phyloP scores from a whole-genome alignment of 1,139 yeast species.

The Yamadazyma mexicana region DNA sequence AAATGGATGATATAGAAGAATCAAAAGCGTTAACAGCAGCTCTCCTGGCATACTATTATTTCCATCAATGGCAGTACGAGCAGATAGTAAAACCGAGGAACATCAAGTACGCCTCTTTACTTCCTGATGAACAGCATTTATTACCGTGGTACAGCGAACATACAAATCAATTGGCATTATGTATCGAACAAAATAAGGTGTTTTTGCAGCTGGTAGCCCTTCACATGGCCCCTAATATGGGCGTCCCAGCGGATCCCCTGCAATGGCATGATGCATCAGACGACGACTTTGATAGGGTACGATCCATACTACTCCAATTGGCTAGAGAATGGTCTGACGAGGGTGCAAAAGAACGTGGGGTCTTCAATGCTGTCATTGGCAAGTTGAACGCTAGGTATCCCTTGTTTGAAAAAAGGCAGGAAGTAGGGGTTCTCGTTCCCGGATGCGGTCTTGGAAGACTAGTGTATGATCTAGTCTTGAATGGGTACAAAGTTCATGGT shows the following conservation, averaged over 20 bases:
- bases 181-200: conserved; percentile 49
- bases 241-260: conserved; percentile 38
- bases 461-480: conserved; percentile 66
- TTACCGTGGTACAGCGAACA: conserved; percentile 56
- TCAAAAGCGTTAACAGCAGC: conserved; percentile 39
- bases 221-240: conserved; percentile 55
- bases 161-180: conserved; percentile 40
- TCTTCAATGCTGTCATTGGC: conserved; percentile 46
- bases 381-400: conserved; percentile 49
- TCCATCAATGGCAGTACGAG: conserved; percentile 35
- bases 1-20: conserved; percentile 30
- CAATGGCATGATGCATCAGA: conserved; percentile 48
- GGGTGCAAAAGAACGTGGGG: conserved; percentile 54
- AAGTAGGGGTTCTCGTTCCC: conserved; percentile 61
- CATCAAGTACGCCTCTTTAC: conserved; percentile 30
- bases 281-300: conserved; percentile 60
- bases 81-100: conserved; percentile 36
- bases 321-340: conserved; percentile 76
- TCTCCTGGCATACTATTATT: conserved; percentile 37
- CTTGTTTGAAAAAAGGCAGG: conserved; percentile 31
- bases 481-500: conserved; percentile 79
- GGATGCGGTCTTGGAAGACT: conserved; percentile 85
- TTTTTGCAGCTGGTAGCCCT: conserved; percentile 51
- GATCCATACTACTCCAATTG: conserved; percentile 62
- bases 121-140: conserved; percentile 39